Evolutionary conservation across 306 rosid genomes (phyloP), one percentile per base, ranked within the genome.

Genomic region (Vicia faba): DNA sequence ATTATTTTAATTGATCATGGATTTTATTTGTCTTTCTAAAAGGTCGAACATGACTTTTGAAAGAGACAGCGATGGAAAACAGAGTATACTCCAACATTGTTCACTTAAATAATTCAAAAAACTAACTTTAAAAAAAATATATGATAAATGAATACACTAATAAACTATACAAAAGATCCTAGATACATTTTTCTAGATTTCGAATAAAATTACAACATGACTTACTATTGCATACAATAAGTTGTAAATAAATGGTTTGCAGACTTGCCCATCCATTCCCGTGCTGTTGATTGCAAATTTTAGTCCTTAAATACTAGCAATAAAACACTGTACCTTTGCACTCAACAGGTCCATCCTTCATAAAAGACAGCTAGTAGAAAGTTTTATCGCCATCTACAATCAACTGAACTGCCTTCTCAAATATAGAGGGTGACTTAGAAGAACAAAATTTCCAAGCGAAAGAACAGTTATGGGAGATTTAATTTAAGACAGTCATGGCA

Each of bases 331-430:
- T 14, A 13, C 25, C 72, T 69, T 5, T 40, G 51, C 11, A 35
- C 53, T 60, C 33, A 57, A 57, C 67, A 70, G n/a, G 31, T 57
- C 59, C 56, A 40, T 19, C 31, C 49, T 58, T 33, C 40, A 38
- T 40, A 39, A 7, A n/a, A 44, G 18, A 12, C 33, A 50, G 64
- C 48, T 64, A 33, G 59, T 3, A 4, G 45, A 23, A 28, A 63
- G 59, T 61, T 41, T 40, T 44, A 68, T 26, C 25, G 16, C 68
- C 25, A 20, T 56, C 15, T 4, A 31, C 36, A 31, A 31, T 33
- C 38, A 33, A 7, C 38, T 33, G 38, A 33, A 33, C 38, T 33
- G 38, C 38, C 7, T 33, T 8, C 26, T 11, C 29, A 31, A 29
- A 50, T 64, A 18, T 5, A 56, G 9, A 33, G 38, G 9, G 59